Percentiles rank a stretch among this genome's conserved stretches.
phyloP scores from a whole-genome alignment of 129 eudicot genomes.

The Lonicera japonica region DNA sequence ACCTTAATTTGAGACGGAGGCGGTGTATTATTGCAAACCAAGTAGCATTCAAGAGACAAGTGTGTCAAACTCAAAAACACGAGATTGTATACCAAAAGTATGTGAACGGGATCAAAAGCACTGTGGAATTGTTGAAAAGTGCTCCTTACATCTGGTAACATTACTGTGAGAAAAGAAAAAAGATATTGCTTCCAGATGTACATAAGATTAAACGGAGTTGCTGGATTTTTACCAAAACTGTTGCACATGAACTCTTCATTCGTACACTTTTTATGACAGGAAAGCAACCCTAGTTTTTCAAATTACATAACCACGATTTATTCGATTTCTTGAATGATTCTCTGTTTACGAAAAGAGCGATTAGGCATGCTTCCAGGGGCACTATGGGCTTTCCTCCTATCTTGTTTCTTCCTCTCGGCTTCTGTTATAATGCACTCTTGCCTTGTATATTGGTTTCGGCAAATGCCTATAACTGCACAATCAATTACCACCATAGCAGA shows the following conservation, averaged over 20 bases:
- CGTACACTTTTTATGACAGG: not conserved
- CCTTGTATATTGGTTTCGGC: conserved; percentile 83
- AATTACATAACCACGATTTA: conserved; percentile 22
- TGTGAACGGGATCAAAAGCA: too few species aligned
- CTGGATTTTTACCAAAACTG: not conserved
- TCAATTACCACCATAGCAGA: too few species aligned
- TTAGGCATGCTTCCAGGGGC: conserved; percentile 69
- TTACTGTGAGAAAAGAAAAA: not conserved
- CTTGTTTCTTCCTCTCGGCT: conserved; percentile 64
- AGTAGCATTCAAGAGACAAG: too few species aligned
- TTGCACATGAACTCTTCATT: not conserved
- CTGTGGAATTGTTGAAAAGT: too few species aligned
- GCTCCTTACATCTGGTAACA: not conserved
- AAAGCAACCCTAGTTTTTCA: not conserved
- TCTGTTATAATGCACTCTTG: conserved; percentile 50
- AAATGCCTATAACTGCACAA: conserved; percentile 87
- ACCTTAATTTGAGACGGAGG: too few species aligned
- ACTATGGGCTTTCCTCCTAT: conserved; percentile 85
- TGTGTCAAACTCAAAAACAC: too few species aligned
- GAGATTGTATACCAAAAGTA: too few species aligned
- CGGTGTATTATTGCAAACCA: too few species aligned
- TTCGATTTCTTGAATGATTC: conserved; percentile 66
- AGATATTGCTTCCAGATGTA: too few species aligned
- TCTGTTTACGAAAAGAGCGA: conserved; percentile 51
- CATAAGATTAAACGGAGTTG: too few species aligned